Evolutionary conservation across 345 rosid genomes (phyloP), one percentile per base, ranked within the genome.

Genomic region (Angophora floribunda): DNA sequence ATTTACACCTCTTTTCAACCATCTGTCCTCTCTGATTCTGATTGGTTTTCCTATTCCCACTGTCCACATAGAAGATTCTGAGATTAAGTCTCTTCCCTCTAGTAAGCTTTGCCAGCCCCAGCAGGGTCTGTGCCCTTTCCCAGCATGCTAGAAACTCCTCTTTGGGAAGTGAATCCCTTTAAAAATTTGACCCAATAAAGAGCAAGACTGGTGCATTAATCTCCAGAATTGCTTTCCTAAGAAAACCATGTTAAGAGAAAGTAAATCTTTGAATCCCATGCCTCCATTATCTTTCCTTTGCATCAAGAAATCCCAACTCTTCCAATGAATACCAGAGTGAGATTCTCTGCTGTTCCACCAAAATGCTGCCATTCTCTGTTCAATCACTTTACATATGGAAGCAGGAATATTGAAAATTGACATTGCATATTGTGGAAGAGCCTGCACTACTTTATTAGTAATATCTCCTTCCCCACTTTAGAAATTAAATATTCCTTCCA

Each of bases 371-470:
- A 22, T 55, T 1, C 28, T 0, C 0, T 55, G 26, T 55, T 55
- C 28, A 55, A 22, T 55, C 28, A 0, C 61, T 55, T 55, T 55
- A 9, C 61, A 9, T 55, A 55, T 55, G 61, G 2, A 55, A 22
- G 9, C 0, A 0, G 5, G 61, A 22, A 0, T 8, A 26, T 55
- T 55, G 2, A 55, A 55, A 0, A 55, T 4, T 22, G 13, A 22
- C 61, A 55, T 55, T 55, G 61, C 28, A 55, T 22, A 9, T 22
- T 55, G 28, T 7, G 61, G 28, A 55, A 55, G 61, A 55, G 61
- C 61, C 0, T 22, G 6, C 0, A 0, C 6, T 1, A 22, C 28
- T 9, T 55, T 55, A 2, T 55, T 0, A 55, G 2, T 22, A 22
- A 22, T 55, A 22, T 55, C 61, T 55, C 61, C 6, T 22, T 0